Percentiles rank a stretch among this genome's conserved stretches.
phyloP scores from a whole-genome alignment of 495 filamentous ascomycete species.

The Darksidea phi region DNA sequence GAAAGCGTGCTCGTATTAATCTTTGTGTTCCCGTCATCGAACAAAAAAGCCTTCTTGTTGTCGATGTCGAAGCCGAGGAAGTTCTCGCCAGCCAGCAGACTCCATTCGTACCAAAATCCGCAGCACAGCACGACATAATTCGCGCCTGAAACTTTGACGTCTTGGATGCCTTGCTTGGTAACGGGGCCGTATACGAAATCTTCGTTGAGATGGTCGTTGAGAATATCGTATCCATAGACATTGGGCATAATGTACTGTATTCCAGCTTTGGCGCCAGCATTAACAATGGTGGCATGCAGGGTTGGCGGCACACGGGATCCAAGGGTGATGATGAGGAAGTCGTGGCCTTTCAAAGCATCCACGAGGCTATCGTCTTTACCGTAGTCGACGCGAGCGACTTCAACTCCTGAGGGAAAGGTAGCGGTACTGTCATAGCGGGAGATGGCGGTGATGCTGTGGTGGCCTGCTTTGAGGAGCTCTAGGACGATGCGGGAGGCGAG shows the following conservation, averaged over 20 bases:
- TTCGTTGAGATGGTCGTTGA: conserved; percentile 40
- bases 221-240: conserved; percentile 48
- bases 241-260: conserved; percentile 60
- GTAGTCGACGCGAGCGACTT: conserved; percentile 26
- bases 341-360: conserved; percentile 22
- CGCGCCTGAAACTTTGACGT: neutral
- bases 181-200: conserved; percentile 34
- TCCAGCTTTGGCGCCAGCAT: conserved; percentile 57
- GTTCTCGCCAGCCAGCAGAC: conserved; percentile 38
- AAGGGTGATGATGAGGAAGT: conserved; percentile 50
- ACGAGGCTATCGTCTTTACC: neutral
- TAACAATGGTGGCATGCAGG: conserved; percentile 49
- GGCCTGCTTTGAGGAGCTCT: conserved; percentile 25
- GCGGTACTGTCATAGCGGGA: conserved; percentile 18
- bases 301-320: conserved; percentile 39
- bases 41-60: conserved; percentile 45
- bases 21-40: conserved; percentile 50
- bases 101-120: conserved; percentile 59
- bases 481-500: conserved; percentile 8
- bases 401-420: conserved; percentile 13
- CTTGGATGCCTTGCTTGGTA: neutral
- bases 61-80: conserved; percentile 52
- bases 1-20: conserved; percentile 46
- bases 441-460: conserved; percentile 29
- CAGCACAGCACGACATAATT: conserved; percentile 34